Base-by-base conservation (phyloP, 768 basidiomycete genomes). In the Hydnum rufescens region DNA sequence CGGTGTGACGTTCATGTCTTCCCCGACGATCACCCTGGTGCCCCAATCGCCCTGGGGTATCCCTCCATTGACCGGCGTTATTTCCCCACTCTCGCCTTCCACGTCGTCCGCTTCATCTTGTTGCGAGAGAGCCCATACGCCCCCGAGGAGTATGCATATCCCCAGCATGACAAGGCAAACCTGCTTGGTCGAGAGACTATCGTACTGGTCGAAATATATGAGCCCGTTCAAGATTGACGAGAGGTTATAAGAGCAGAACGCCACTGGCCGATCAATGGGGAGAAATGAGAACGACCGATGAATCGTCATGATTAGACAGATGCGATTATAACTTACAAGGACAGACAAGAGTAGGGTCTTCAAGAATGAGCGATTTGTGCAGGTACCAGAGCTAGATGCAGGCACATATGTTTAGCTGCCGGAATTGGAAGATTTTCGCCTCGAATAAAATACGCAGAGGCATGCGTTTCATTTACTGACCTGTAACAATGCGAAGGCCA, bases 211-310 rank as follows among this genome's bases (percentile, higher is more conserved):
- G 63, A 85, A 95, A 64, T 90, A 95, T 43, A 92, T 75, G 51
- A 93, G 71, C 3, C 84, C 83, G 58, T 89, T 90, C 53, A 89
- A 71, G 62, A 96, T 93, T 23, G 84, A 86, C 2, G 86, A 87
- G 13, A 92, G 63, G 62, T 93, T 96, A 67, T 93, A 96, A 64
- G 89, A 87, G 64, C 88, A 93, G 66, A 93, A 96, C 3, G 89
- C 88, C 62, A 87, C 79, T 77, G 58, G 25, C 51, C 55, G 60
- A 54, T n/a, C n/a, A n/a, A n/a, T n/a, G n/a, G n/a, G n/a, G n/a
- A 63, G 36, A 58, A 60, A 55, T 34, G 54, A 55, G 25, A n/a
- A n/a, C n/a, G n/a, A n/a, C n/a, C 32, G 8, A 51, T 43, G 44
- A 52, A 50, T 22, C n/a, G n/a, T n/a, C n/a, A n/a, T 23, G 44